These are phyloP conservation scores for Vitis rotundifolia DNA, from an alignment of 164 flowering plant species.

Conservation along the genomic window DNA sequence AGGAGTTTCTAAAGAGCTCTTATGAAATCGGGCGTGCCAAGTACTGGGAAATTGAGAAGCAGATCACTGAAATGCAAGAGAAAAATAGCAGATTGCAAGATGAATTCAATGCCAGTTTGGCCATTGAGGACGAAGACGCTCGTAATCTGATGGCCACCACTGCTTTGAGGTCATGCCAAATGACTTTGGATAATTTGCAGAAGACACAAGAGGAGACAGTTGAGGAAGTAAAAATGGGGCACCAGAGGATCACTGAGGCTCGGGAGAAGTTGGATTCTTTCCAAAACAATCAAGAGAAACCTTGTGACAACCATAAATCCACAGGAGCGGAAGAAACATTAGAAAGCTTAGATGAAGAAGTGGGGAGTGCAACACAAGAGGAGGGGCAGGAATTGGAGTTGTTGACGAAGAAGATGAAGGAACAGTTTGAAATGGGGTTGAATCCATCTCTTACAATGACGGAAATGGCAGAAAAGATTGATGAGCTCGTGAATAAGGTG, in stretches of 20 bases:
- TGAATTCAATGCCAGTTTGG: conserved; percentile 49
- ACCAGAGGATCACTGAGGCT: conserved; percentile 39
- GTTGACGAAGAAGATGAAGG: conserved; percentile 37
- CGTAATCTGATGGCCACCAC: conserved; percentile 65
- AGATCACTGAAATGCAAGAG: conserved; percentile 52
- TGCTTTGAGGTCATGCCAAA: conserved; percentile 69
- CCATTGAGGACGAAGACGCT: conserved; percentile 75
- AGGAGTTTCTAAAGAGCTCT: conserved; percentile 67
- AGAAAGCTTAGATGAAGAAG: conserved; percentile 28
- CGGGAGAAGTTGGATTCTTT: conserved; percentile 38
- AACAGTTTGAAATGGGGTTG: conserved; percentile 32
- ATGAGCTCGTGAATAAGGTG: conserved; percentile 78
- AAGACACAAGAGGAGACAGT: conserved; percentile 49
- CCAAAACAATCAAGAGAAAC: conserved; percentile 17
- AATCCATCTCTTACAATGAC: conserved; percentile 40
- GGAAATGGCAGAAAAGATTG: conserved; percentile 77
- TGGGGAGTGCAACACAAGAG: not conserved
- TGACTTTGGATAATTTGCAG: conserved; percentile 49
- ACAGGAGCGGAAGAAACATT: conserved; percentile 10
- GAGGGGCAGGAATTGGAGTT: conserved; percentile 26
- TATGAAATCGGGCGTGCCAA: conserved; percentile 57
- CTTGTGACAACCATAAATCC: conserved; percentile 8
- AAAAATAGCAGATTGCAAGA: conserved; percentile 54
- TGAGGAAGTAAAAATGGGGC: conserved; percentile 47
- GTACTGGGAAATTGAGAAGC: conserved; percentile 67